Conservation (phyloP, 1,284 basidiomycete genomes). For the Stygiomarasmius scandens region DNA sequence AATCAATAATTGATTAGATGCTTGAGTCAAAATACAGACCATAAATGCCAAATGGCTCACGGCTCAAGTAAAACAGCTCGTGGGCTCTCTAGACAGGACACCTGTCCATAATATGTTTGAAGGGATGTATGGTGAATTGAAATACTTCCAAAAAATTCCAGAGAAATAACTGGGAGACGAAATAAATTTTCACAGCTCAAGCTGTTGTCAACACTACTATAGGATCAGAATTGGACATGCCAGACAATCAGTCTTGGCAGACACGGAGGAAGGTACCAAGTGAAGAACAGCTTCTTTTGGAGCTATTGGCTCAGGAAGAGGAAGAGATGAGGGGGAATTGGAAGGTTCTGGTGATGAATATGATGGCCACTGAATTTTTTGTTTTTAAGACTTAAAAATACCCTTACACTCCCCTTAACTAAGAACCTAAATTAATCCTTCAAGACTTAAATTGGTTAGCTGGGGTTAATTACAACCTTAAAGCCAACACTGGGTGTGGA, state of each 20-base stretch:
- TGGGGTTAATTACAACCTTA: conserved; percentile 5
- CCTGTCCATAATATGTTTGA: too few species aligned
- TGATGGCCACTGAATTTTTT: neutral
- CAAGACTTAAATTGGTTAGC: conserved; percentile 2
- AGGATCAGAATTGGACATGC: neutral
- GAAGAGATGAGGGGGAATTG: conserved; percentile 3
- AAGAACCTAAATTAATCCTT: conserved; percentile 1
- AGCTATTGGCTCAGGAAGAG: conserved; percentile 1
- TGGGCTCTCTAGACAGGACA: too few species aligned
- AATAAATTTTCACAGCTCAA: too few species aligned
- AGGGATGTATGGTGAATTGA: too few species aligned
- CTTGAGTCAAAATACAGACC: too few species aligned
- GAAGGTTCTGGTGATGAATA: conserved; percentile 8
- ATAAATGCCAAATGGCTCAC: too few species aligned
- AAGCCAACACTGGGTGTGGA: neutral
- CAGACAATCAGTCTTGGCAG: neutral
- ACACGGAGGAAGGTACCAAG: neutral
- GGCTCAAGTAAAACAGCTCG: too few species aligned
- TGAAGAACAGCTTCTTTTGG: conserved; percentile 8
- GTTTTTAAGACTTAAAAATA: neutral
- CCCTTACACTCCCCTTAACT: conserved; percentile 3
- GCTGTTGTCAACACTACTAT: too few species aligned
- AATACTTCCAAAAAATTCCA: too few species aligned
- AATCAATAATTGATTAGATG: too few species aligned
- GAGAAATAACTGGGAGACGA: too few species aligned